Base-by-base conservation (phyloP, 2,329 filamentous ascomycete genomes). In the Exophiala sp. region DNA sequence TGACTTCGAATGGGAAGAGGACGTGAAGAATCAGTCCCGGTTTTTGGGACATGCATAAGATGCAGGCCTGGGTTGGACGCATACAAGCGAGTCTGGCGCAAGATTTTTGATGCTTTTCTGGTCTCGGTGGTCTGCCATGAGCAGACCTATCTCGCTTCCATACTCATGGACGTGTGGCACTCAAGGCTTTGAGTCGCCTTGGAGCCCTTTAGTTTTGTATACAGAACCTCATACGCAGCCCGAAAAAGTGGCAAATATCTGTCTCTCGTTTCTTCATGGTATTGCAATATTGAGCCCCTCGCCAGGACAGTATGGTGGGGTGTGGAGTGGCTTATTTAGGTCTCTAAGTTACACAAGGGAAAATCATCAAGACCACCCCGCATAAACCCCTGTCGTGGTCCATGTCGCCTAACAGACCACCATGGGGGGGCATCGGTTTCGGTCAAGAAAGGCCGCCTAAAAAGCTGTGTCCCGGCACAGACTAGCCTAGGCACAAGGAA, bases 1-100 rank as follows among this genome's bases (percentile, higher is more conserved):
- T 59, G 65, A 69, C 62, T 54, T 56, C 38, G 58, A 66, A 34
- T 68, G 66, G 66, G 61, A 62, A 39, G 57, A 63, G 42, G 46
- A 61, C 32, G 29, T 42, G 12, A 36, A 46, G 12, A 58, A 58
- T 9, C 51, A 47, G 16, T 50, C 51, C 8, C 35, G 58, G 16
- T 61, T 61, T 47, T 58, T 58, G 36, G 58, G 58, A 10, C 50
- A 43, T 18, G 36, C 48, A 38, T 47, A 41, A 48, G 14, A 32
- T 36, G 48, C 20, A n/a, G 34, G 34, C 20, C 32, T 8, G 33
- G 41, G 14, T 36, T 44, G 44, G 41, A 41, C 21, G 41, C 32
- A 35, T 41, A 20, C 24, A 29, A 29, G 24, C 24, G 24, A 29
- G 24, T 29, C 24, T 29, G 24, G 24, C 24, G 24, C 24, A 29